Conservation (phyloP, 129 eudicot genomes). For the Escallonia herrerae region DNA sequence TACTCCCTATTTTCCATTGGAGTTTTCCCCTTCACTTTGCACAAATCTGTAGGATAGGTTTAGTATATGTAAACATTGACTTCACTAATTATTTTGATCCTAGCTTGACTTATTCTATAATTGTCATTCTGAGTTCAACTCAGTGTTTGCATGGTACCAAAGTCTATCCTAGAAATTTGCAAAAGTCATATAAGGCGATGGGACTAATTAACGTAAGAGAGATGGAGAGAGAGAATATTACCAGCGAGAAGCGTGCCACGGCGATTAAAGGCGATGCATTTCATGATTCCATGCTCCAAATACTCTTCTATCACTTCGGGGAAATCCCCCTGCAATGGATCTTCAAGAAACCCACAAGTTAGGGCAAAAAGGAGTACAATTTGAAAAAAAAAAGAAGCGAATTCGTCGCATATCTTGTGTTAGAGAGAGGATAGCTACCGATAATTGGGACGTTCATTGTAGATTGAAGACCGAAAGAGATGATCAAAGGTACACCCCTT, state of each 20-base stretch:
- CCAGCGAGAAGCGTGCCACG: conserved; percentile 60
- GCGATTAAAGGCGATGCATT: conserved; percentile 54
- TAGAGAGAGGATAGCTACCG: conserved; percentile 24
- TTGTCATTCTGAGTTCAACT: no score
- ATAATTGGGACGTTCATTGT: conserved; percentile 57
- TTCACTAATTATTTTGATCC: no score
- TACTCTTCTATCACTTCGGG: conserved; percentile 56
- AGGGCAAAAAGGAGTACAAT: conserved; percentile 10
- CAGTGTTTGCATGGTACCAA: no score
- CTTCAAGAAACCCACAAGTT: conserved; percentile 18
- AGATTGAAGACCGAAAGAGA: not conserved
- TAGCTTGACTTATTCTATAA: no score
- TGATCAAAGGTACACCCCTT: no score
- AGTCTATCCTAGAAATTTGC: no score
- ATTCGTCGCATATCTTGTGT: not conserved
- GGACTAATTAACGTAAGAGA: no score
- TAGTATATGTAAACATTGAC: no score
- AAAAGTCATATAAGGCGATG: no score
- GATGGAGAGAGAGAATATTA: not conserved
- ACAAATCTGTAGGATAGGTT: no score
- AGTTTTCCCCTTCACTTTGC: no score
- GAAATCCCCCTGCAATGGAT: conserved; percentile 55
- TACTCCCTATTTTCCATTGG: no score
- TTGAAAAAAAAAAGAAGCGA: not conserved
- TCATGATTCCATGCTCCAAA: conserved; percentile 45